phyloP scores from a whole-genome alignment of 352 stramenopile species.

The Phytophthora pinifolia region DNA sequence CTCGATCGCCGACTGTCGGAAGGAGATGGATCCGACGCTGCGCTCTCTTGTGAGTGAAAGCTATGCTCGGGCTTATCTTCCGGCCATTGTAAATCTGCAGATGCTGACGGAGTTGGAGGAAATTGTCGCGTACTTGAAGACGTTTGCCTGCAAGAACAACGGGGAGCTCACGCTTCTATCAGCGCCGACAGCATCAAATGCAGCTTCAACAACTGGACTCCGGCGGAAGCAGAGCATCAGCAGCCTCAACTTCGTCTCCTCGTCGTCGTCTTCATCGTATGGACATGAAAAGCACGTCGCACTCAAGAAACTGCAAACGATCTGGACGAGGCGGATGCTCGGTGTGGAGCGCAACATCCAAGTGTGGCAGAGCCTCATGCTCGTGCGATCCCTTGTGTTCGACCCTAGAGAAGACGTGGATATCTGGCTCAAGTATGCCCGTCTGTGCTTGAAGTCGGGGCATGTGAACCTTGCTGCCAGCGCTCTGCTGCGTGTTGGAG shows the following conservation, averaged over 20 bases:
- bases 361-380: constrained; percentile 95
- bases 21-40: constrained; percentile 96
- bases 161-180: constrained; percentile 75
- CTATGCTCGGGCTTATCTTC: constrained; percentile 96
- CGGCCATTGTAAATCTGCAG: constrained; percentile 97
- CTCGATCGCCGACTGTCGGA: constrained; percentile 93
- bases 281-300: constrained; percentile 71
- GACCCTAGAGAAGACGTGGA: constrained; percentile 90
- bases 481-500: constrained; percentile 79
- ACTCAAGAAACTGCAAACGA: constrained; percentile 74
- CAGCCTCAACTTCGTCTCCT: constrained; percentile 79
- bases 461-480: constrained; percentile 86
- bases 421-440: constrained; percentile 94
- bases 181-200: constrained; percentile 30
- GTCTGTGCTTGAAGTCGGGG: constrained; percentile 89
- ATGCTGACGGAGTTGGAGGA: constrained; percentile 96
- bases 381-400: constrained; percentile 93
- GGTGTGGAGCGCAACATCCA: constrained; percentile 94
- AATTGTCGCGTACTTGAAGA: constrained; percentile 85
- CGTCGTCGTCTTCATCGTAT: constrained; percentile 71
- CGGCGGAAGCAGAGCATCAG: constrained; percentile 77
- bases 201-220: constrained; percentile 31
- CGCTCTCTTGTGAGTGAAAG: constrained; percentile 97
- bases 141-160: constrained; percentile 78
- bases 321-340: constrained; percentile 89